Percentiles rank a stretch among this genome's conserved stretches.
Evolutionary conservation across 2,329 filamentous ascomycete species (phyloP).

Genomic region (Trichoderma asperellum): DNA sequence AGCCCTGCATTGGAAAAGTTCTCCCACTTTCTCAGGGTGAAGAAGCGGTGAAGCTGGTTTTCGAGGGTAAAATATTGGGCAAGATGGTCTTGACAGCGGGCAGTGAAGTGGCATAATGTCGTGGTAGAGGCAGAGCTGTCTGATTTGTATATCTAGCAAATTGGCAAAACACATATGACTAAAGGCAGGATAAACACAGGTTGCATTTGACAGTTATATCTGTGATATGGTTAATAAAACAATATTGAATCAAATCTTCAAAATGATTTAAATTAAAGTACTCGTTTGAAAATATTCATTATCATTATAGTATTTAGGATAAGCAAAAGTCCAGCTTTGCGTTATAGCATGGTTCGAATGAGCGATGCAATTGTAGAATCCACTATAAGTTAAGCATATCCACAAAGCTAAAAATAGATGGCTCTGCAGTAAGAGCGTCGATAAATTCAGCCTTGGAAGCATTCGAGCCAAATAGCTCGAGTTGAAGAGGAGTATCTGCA

Average conservation of each 20-base stretch:
- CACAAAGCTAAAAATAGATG: conserved; percentile 25
- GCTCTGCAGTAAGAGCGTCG: conserved; percentile 19
- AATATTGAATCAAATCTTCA: too few species aligned
- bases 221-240: too few species aligned
- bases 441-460: conserved; percentile 18
- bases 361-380: neutral
- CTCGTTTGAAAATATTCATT: neutral
- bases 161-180: neutral
- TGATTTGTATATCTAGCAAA: neutral
- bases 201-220: too few species aligned
- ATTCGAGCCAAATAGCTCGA: conserved; percentile 15
- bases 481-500: conserved; percentile 1
- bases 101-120: neutral
- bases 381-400: conserved; percentile 16
- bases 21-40: neutral
- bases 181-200: too few species aligned
- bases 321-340: neutral
- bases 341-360: neutral
- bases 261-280: neutral
- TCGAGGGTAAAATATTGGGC: neutral
- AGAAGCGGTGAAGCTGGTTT: neutral
- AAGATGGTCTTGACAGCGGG: conserved; percentile 4
- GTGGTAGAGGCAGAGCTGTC: neutral
- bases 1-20: conserved; percentile 18
- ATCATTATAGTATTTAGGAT: neutral